Evolutionary conservation across 345 rosid genomes (phyloP).

Genomic region (Citropsis articulata): DNA sequence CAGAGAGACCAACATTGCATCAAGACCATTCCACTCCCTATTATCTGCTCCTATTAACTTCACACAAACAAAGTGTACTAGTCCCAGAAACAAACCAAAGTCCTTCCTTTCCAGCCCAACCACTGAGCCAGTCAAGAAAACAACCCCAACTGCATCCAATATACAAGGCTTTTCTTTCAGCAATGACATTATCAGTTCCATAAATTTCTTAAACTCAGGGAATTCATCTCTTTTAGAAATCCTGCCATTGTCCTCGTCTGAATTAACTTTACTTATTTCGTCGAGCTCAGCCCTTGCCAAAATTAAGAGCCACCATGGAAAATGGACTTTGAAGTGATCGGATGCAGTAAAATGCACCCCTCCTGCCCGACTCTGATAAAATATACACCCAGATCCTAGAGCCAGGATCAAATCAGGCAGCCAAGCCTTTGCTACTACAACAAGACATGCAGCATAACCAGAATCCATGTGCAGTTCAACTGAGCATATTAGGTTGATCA

Average conservation of each 20-base stretch:
- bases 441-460: slow-evolving; percentile 45
- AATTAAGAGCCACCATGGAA: slow-evolving; percentile 63
- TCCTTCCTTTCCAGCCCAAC: slow-evolving; percentile 63
- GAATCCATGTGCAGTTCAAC: slow-evolving; percentile 52
- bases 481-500: slow-evolving; percentile 53
- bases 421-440: slow-evolving; percentile 67
- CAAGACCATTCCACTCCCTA: slow-evolving; percentile 63
- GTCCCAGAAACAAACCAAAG: slow-evolving; percentile 52
- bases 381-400: slow-evolving; percentile 53
- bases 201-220: slow-evolving; percentile 42
- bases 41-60: slow-evolving; percentile 58
- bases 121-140: slow-evolving; percentile 45
- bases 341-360: slow-evolving; percentile 26
- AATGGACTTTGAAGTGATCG: slow-evolving; percentile 41
- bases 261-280: slow-evolving; percentile 30
- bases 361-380: slow-evolving; percentile 34
- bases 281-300: slow-evolving; percentile 50
- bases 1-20: slow-evolving; percentile 60
- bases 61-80: slow-evolving; percentile 51
- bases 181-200: slow-evolving; percentile 37
- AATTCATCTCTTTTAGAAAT: slow-evolving; percentile 31
- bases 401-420: slow-evolving; percentile 86
- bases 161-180: slow-evolving; percentile 42
- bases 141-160: slow-evolving; percentile 63
- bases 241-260: slow-evolving; percentile 38